Percentiles rank a stretch among this genome's conserved stretches.
phyloP scores from a whole-genome alignment of 202 grass and related monocot species.

The Eragrostis tef region DNA sequence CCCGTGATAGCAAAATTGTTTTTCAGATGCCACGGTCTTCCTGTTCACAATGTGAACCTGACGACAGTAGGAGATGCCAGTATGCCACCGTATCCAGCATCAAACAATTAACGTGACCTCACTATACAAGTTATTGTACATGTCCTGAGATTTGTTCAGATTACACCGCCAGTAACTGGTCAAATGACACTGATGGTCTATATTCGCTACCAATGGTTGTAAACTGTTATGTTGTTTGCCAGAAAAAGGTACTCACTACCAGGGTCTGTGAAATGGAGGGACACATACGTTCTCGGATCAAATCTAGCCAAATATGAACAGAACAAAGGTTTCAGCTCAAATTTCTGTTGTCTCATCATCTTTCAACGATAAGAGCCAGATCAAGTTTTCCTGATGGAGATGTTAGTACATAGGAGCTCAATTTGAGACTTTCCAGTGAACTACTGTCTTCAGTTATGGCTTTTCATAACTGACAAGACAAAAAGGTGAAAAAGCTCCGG shows the following conservation, averaged over 20 bases:
- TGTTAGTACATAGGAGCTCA: slow-evolving; percentile 16
- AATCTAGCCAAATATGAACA: slow-evolving; percentile 12
- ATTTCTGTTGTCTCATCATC: neutral
- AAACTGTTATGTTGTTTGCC: neutral
- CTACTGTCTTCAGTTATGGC: neutral
- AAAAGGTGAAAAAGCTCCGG: slow-evolving; percentile 5
- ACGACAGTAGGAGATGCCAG: neutral
- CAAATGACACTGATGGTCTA: neutral
- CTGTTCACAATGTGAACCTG: slow-evolving; percentile 22
- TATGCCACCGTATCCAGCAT: neutral
- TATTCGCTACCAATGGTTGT: neutral
- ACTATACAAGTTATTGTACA: neutral
- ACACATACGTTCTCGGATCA: neutral
- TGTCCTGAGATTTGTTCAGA: neutral
- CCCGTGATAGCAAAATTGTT: neutral
- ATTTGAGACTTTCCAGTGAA: neutral
- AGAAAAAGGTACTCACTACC: neutral
- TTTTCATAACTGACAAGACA: neutral
- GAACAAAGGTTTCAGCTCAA: neutral
- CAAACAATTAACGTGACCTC: neutral
- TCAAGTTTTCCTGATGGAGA: slow-evolving; percentile 41
- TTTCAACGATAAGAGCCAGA: neutral
- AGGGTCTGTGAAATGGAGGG: neutral
- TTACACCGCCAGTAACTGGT: neutral
- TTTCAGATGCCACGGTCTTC: neutral